Base-by-base conservation (phyloP, 768 basidiomycete genomes). In the Gloeophyllum trabeum region DNA sequence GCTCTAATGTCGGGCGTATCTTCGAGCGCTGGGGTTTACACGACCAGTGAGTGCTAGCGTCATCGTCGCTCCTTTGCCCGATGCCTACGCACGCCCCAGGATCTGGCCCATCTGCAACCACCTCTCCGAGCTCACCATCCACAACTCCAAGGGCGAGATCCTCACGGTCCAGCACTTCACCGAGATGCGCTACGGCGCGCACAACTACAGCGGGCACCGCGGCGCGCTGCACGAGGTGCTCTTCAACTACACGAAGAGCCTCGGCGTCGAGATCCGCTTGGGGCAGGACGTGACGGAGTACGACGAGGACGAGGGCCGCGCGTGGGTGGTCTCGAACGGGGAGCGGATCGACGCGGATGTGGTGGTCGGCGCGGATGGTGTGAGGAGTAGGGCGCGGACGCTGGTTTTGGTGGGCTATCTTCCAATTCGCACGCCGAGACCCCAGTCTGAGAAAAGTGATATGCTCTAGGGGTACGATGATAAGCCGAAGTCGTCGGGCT, bases 121-220 rank as follows among this genome's bases (percentile, higher is more conserved):
- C n/a, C n/a, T n/a, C n/a, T n/a, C n/a, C n/a, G n/a, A n/a, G n/a
- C n/a, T n/a, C n/a, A n/a, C n/a, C n/a, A n/a, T n/a, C n/a, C n/a
- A n/a, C n/a, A n/a, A n/a, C n/a, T n/a, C n/a, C n/a, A n/a, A n/a
- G n/a, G n/a, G n/a, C n/a, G n/a, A n/a, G n/a, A n/a, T n/a, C n/a
- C n/a, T n/a, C n/a, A n/a, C n/a, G n/a, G n/a, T n/a, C n/a, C n/a
- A n/a, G n/a, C n/a, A n/a, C n/a, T n/a, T n/a, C n/a, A n/a, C n/a
- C n/a, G n/a, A n/a, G n/a, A n/a, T n/a, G n/a, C n/a, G n/a, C n/a
- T n/a, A n/a, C n/a, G n/a, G n/a, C n/a, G n/a, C n/a, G n/a, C n/a
- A n/a, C n/a, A n/a, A n/a, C n/a, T 54, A 56, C 46, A 51, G 54
- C 42, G 57, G 52, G n/a, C 51, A 56, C 46, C 58, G 52, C 35